Base-by-base conservation (phyloP, 2,329 filamentous ascomycete species). In the Volutella citrinella region DNA sequence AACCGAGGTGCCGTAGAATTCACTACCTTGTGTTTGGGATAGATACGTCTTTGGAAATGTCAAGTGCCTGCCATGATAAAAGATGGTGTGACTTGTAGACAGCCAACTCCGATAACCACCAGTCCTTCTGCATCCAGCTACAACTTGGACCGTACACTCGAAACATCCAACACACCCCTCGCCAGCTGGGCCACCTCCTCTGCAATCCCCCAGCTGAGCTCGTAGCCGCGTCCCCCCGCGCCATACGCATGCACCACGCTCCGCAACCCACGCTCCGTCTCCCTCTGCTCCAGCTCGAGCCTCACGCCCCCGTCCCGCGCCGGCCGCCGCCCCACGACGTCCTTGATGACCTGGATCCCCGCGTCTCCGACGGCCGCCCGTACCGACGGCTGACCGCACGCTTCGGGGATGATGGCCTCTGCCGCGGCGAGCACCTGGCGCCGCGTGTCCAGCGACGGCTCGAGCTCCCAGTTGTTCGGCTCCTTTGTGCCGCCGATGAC, bases 401-500 rank as follows among this genome's bases (percentile, higher is more conserved):
- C 19, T 12, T 53, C 32, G 0, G 32, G 31, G 6, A 50, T 40
- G 14, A 49, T 45, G 3, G 36, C 18, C 13, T 38, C 13, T 0
- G 48, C 48, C 4, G 37, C 30, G 0, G 26, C 11, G 1, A 58
- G 20, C 2, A 58, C 15, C 3, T 43, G 52, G 22, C 62, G 55
- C 13, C 78, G 61, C 1, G 70, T 68, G 32, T 71, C 67, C 3
- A 45, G 38, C 0, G 66, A 73, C 3, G 77, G 70, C 13, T 65
- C 58, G 0, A 66, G 54, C 28, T 73, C 64, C 73, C 74, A 80
- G 52, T 81, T 64, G 35, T 72, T 60, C 2, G 69, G 66, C 49
- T 83, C 73, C 53, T 82, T 83, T 9, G 79, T 84, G 0, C 80
- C 80, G 6, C 80, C 81, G 14, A 84, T 72, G 23, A 84, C 65